These are phyloP conservation scores for Jatropha curcas DNA, from an alignment of 345 rosid genomes.

Conservation along the genomic window DNA sequence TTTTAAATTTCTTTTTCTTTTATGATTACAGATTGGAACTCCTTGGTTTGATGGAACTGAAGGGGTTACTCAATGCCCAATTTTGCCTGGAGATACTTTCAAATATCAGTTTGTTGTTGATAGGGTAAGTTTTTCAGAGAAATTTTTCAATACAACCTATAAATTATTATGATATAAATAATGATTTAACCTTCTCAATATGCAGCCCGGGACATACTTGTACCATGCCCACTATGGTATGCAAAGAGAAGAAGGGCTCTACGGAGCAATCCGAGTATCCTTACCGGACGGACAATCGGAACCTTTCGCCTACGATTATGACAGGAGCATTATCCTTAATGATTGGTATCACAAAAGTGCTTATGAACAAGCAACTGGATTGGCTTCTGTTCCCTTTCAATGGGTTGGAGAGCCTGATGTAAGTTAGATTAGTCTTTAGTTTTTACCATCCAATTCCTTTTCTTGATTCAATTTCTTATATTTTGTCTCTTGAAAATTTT, in stretches of 20 bases:
- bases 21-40: slow-evolving; percentile 47
- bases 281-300: slow-evolving; percentile 45
- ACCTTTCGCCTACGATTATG: slow-evolving; percentile 64
- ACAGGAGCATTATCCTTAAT: slow-evolving; percentile 57
- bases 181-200: neutral
- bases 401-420: slow-evolving; percentile 92
- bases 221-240: slow-evolving; percentile 80
- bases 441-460: neutral
- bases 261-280: slow-evolving; percentile 62
- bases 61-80: slow-evolving; percentile 72
- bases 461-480: too few species aligned
- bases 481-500: neutral
- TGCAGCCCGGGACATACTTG: slow-evolving; percentile 71
- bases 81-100: slow-evolving; percentile 69
- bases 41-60: slow-evolving; percentile 80
- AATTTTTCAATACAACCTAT: too few species aligned
- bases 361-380: slow-evolving; percentile 58
- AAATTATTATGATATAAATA: too few species aligned
- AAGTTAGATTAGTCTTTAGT: neutral
- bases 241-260: slow-evolving; percentile 74
- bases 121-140: slow-evolving; percentile 38
- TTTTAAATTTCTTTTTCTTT: too few species aligned
- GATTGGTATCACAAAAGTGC: slow-evolving; percentile 78
- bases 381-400: slow-evolving; percentile 52
- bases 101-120: slow-evolving; percentile 63